These are phyloP conservation scores for Geosmithia putterillii DNA, from an alignment of 2,329 filamentous ascomycete species.

Conservation along the genomic window DNA sequence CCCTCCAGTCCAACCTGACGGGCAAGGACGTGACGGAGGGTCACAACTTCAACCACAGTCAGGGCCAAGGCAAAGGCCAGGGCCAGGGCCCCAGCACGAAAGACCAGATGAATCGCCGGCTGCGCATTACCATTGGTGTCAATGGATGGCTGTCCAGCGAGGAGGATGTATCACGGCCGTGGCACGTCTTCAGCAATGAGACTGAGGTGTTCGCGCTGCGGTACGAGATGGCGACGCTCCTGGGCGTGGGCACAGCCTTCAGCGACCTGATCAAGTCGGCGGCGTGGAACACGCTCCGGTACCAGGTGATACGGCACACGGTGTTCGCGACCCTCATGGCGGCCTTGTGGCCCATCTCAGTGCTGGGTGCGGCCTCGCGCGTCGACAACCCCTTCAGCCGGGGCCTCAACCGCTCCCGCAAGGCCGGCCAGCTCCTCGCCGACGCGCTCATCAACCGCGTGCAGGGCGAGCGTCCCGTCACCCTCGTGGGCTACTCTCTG, in stretches of 20 bases:
- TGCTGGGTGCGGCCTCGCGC: constrained; percentile 53
- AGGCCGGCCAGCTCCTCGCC: constrained; percentile 67
- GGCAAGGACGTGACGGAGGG: constrained; percentile 11
- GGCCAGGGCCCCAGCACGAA: constrained; percentile 7
- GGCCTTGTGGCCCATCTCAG: constrained; percentile 56
- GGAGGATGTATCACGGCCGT: constrained; percentile 67
- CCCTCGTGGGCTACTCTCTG: constrained; percentile 69
- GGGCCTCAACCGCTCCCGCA: constrained; percentile 64
- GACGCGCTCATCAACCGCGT: constrained; percentile 73
- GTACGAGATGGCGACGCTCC: constrained; percentile 68
- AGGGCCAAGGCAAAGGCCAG: constrained; percentile 4
- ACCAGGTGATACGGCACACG: constrained; percentile 62
- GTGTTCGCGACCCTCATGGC: constrained; percentile 56
- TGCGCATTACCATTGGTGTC: constrained; percentile 75
- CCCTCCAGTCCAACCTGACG: constrained; percentile 38
- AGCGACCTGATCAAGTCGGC: constrained; percentile 59
- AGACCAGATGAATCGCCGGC: constrained; percentile 28
- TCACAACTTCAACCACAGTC: too few species aligned
- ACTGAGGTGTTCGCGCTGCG: constrained; percentile 75
- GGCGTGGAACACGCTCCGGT: constrained; percentile 63
- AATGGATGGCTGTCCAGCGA: constrained; percentile 74
- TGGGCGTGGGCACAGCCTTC: constrained; percentile 65
- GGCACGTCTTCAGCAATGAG: constrained; percentile 59
- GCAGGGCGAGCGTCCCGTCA: constrained; percentile 72
- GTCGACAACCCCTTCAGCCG: constrained; percentile 77